Evolutionary conservation across 306 rosid genomes (phyloP).

Genomic region (Inga oerstediana): DNA sequence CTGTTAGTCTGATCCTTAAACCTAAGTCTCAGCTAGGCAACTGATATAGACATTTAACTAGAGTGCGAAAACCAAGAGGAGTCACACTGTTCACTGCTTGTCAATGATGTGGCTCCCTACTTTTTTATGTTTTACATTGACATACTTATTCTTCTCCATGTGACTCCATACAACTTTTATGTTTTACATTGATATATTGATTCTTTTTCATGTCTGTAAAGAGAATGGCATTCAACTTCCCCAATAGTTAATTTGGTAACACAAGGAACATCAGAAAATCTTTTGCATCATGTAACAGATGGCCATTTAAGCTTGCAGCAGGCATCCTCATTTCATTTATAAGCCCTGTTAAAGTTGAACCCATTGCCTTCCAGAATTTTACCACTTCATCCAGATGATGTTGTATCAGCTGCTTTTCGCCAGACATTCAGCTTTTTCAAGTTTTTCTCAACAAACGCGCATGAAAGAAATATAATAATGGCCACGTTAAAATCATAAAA

Average conservation of each 20-base stretch:
- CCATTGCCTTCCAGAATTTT: neutral
- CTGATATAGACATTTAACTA: slow-evolving; percentile 10
- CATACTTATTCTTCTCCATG: neutral
- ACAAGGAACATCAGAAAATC: neutral
- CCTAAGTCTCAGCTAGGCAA: slow-evolving; percentile 20
- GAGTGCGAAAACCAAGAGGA: neutral
- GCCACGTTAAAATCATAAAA: slow-evolving; percentile 38
- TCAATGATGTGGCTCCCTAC: neutral
- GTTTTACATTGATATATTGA: neutral
- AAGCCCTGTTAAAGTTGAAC: slow-evolving; percentile 12
- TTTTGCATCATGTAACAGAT: neutral
- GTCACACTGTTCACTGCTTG: neutral
- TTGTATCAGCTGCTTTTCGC: neutral
- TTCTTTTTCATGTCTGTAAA: slow-evolving; percentile 4
- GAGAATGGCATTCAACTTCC: neutral
- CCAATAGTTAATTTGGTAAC: neutral
- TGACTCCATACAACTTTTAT: neutral
- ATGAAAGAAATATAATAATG: slow-evolving; percentile 23
- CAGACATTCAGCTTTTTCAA: slow-evolving; percentile 32
- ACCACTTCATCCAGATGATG: neutral
- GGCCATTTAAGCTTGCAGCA: slow-evolving; percentile 7
- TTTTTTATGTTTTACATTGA: neutral
- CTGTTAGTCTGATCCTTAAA: slow-evolving; percentile 22
- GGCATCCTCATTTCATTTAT: slow-evolving; percentile 15
- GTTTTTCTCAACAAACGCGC: slow-evolving; percentile 8